These are phyloP conservation scores for Coffea eugenioides DNA, from an alignment of 257 asterid genomes.

Conservation along the genomic window DNA sequence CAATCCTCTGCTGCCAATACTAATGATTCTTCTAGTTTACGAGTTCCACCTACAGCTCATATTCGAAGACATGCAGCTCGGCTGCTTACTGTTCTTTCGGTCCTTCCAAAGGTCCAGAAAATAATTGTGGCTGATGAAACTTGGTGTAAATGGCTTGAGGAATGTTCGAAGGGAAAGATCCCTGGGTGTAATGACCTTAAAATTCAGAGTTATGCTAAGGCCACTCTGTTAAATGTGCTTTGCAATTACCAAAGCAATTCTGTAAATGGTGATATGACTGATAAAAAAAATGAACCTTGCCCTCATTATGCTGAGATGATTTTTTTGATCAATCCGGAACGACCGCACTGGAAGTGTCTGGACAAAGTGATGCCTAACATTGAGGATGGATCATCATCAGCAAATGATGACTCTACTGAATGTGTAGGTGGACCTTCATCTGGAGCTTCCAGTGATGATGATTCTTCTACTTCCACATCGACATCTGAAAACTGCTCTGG, in stretches of 20 bases:
- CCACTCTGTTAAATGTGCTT: slow-evolving; percentile 72
- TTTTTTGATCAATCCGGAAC: slow-evolving; percentile 76
- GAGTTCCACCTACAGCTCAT: slow-evolving; percentile 95
- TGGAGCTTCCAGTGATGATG: slow-evolving; percentile 31
- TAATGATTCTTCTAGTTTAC: slow-evolving; percentile 62
- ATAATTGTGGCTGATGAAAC: slow-evolving; percentile 58
- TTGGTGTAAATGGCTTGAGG: slow-evolving; percentile 88
- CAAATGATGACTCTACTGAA: slow-evolving; percentile 40
- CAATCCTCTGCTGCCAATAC: slow-evolving; percentile 45
- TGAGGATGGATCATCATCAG: slow-evolving; percentile 34
- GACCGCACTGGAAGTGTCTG: slow-evolving; percentile 85
- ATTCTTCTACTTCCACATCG: slow-evolving; percentile 52
- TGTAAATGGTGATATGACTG: slow-evolving; percentile 37
- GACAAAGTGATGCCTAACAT: slow-evolving; percentile 31
- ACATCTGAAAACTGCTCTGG: slow-evolving; percentile 46
- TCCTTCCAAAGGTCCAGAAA: slow-evolving; percentile 78
- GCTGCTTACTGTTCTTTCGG: slow-evolving; percentile 78
- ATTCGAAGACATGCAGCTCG: slow-evolving; percentile 95
- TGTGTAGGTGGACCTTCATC: slow-evolving; percentile 29
- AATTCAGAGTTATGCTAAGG: slow-evolving; percentile 90
- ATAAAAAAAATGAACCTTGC: slow-evolving; percentile 39
- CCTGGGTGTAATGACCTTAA: slow-evolving; percentile 93
- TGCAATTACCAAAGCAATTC: slow-evolving; percentile 51
- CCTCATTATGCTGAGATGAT: slow-evolving; percentile 77
- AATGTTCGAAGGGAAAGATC: slow-evolving; percentile 77